These are phyloP conservation scores for Fusarium duplospermum DNA, from an alignment of 2,329 filamentous ascomycete genomes.

Conservation along the genomic window DNA sequence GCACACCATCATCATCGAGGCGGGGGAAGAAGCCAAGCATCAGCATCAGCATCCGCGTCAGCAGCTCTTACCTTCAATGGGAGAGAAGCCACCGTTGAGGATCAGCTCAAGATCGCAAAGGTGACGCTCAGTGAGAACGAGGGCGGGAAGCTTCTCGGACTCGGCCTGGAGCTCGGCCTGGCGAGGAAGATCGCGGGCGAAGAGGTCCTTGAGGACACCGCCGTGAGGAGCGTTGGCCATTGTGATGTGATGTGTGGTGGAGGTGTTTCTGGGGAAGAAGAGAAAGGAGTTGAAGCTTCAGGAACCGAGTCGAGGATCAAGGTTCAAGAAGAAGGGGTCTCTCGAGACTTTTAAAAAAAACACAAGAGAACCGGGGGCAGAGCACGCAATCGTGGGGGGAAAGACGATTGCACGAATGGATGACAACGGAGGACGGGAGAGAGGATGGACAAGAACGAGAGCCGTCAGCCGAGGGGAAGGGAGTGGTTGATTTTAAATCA, in stretches of 20 bases:
- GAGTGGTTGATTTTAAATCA: slow-evolving; percentile 36
- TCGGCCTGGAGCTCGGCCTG: slow-evolving; percentile 83
- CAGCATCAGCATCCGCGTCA: slow-evolving; percentile 35
- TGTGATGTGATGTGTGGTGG: slow-evolving; percentile 43
- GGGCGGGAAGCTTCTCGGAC: slow-evolving; percentile 85
- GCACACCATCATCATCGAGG: slow-evolving; percentile 29
- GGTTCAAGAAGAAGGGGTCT: slow-evolving; percentile 18
- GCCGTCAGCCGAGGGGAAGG: slow-evolving; percentile 13
- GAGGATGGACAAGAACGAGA: slow-evolving; percentile 15
- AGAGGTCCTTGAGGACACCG: slow-evolving; percentile 96
- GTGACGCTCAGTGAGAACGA: slow-evolving; percentile 91
- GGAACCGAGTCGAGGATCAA: slow-evolving; percentile 9
- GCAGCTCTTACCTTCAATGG: slow-evolving; percentile 82
- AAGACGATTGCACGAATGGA: slow-evolving; percentile 34
- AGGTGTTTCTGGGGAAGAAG: slow-evolving; percentile 5
- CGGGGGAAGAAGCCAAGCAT: neutral
- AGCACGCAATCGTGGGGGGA: slow-evolving; percentile 50
- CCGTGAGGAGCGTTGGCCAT: slow-evolving; percentile 84
- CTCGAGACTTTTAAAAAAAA: slow-evolving; percentile 15
- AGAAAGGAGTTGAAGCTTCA: slow-evolving; percentile 10
- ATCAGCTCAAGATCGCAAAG: slow-evolving; percentile 98
- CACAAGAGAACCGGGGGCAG: slow-evolving; percentile 24
- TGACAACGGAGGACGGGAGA: slow-evolving; percentile 11
- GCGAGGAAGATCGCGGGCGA: slow-evolving; percentile 89
- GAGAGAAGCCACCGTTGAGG: slow-evolving; percentile 97